These are phyloP conservation scores for Phyllosticta citribraziliensis DNA, from an alignment of 2,329 filamentous ascomycete species.

Conservation along the genomic window DNA sequence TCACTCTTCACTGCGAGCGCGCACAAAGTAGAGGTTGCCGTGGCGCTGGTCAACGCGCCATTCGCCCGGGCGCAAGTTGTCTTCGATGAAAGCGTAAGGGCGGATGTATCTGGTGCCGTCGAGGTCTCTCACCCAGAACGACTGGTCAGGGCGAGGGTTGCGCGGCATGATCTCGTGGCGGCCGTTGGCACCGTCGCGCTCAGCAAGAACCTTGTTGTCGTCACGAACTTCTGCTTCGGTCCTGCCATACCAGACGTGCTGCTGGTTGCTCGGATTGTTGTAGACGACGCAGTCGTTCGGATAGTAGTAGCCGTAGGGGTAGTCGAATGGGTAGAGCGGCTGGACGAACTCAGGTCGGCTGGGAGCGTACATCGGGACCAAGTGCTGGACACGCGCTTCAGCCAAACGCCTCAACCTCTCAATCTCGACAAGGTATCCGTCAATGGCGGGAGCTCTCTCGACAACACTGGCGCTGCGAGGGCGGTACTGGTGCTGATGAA, in stretches of 20 bases:
- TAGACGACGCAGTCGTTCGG: neutral
- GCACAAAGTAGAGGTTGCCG: slow-evolving; percentile 13
- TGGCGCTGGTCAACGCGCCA: slow-evolving; percentile 26
- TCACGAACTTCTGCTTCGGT: neutral
- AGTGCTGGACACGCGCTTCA: neutral
- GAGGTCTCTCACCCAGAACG: slow-evolving; percentile 28
- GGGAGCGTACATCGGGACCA: neutral
- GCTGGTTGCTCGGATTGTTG: neutral
- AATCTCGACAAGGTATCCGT: neutral
- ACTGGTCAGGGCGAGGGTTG: slow-evolving; percentile 1
- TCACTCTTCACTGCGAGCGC: neutral
- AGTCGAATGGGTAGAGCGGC: neutral
- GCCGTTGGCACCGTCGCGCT: neutral
- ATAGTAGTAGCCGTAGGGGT: neutral
- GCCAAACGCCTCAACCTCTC: neutral
- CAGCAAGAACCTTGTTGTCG: neutral
- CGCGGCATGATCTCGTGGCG: slow-evolving; percentile 4
- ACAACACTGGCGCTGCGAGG: neutral
- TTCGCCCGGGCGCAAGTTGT: slow-evolving; percentile 26
- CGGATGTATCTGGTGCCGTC: slow-evolving; percentile 28
- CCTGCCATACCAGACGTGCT: slow-evolving; percentile 5
- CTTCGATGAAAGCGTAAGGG: slow-evolving; percentile 28
- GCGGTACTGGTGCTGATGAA: neutral
- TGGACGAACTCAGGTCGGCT: neutral
- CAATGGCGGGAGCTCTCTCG: neutral